Evolutionary conservation across 495 filamentous ascomycete species (phyloP), one percentile per base, ranked within the genome.

Genomic region (Lasiosphaeria miniovina): DNA sequence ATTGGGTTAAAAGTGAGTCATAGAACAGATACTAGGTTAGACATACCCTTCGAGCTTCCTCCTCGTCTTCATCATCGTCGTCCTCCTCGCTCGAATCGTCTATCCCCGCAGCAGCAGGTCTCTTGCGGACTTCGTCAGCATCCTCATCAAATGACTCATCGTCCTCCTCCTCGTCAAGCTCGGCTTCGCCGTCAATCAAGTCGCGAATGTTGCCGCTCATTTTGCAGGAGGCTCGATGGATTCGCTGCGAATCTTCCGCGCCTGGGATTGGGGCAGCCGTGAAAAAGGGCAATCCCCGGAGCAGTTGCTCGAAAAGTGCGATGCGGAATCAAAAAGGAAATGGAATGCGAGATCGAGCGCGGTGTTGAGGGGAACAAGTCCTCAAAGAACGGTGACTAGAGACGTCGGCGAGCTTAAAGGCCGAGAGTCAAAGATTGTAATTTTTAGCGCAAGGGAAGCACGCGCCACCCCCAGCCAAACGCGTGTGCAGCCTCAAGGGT

Each of bases 1-100:
- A 53, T 52, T 49, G n/a, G n/a, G 17, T 36, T 9, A 14, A 15
- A 36, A 51, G n/a, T 17, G 33, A 40, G 15, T 6, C 7, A 35
- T 7, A 32, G 12, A 24, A 4, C n/a, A 12, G 15, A 43, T 35
- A 49, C 32, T 34, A 36, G 24, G 45, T 7, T 45, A 46, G 32
- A 10, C 70, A 36, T 71, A 83, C 82, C 68, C 77, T 76, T 53
- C 75, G 68, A 56, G 83, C 86, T 63, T 90, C 87, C 64, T 93
- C 88, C 62, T 92, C 90, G 64, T 98, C 94, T 36, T 98, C 93
- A 60, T 96, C 93, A 35, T 97, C 94, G 11, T 97, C 94, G 50
- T 97, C 94, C 68, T 98, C 94, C 60, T 96, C 93, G 62, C 90
- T 95, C 24, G 90, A 95, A 74, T 97, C 93, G 67, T 92, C 84